A percentile compares a stretch with the other conserved stretches of the same genome.
Evolutionary conservation across 805 yeast species (phyloP).

Genomic region (Osmozyma mogii): DNA sequence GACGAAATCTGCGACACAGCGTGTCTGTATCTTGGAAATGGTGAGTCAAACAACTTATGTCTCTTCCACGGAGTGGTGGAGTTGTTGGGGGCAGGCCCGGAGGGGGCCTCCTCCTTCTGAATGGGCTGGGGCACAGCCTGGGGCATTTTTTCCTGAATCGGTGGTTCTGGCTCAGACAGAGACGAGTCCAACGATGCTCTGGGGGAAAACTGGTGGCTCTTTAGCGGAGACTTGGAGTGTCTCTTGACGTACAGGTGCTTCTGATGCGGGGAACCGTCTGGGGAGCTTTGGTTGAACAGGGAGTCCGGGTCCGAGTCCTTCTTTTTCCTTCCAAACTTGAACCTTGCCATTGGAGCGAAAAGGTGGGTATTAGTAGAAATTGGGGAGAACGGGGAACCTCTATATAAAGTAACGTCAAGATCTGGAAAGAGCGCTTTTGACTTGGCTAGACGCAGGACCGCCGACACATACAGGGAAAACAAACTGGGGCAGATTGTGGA

Average conservation of each 20-base stretch:
- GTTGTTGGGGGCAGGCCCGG: slow-evolving; percentile 1
- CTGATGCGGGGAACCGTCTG: slow-evolving; percentile 3
- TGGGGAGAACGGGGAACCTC: too few relatives aligned
- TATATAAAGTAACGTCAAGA: too few relatives aligned
- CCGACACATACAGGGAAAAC: too few relatives aligned
- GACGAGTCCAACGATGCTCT: too few relatives aligned
- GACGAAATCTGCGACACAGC: slow-evolving; percentile 62
- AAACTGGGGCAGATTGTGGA: too few relatives aligned
- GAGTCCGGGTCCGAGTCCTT: slow-evolving; percentile 20
- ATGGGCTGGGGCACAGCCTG: slow-evolving; percentile 5
- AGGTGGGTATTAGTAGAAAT: neutral
- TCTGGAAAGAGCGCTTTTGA: too few relatives aligned
- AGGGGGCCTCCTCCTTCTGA: neutral
- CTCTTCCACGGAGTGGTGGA: slow-evolving; percentile 57
- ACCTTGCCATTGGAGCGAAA: slow-evolving; percentile 41
- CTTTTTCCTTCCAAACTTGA: slow-evolving; percentile 47
- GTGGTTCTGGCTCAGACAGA: slow-evolving; percentile 10
- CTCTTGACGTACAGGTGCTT: slow-evolving; percentile 11
- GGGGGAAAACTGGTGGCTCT: too few relatives aligned
- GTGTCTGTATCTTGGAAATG: slow-evolving; percentile 93
- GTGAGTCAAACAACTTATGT: slow-evolving; percentile 59
- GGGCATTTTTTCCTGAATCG: slow-evolving; percentile 8
- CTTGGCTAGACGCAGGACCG: too few relatives aligned
- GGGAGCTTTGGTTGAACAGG: slow-evolving; percentile 5
- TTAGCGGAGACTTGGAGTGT: too few relatives aligned